These are phyloP conservation scores for Ganoderma lucidum DNA, from an alignment of 1,284 basidiomycete genomes.

Conservation along the genomic window DNA sequence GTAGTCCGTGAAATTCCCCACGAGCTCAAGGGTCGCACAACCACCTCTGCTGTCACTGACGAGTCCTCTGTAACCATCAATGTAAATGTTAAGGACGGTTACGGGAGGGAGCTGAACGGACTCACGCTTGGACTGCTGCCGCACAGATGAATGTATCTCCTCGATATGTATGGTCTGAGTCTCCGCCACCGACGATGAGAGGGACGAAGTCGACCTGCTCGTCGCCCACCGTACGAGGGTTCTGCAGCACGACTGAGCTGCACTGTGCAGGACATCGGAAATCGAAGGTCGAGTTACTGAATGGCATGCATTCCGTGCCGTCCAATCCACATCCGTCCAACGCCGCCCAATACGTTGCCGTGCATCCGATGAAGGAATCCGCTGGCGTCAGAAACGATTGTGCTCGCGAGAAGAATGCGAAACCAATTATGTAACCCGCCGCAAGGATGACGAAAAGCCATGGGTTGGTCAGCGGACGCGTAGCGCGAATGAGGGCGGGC, in stretches of 20 bases:
- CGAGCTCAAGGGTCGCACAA: slow-evolving; percentile 75
- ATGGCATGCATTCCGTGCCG: slow-evolving; percentile 73
- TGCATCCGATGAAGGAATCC: slow-evolving; percentile 71
- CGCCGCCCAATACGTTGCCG: slow-evolving; percentile 73
- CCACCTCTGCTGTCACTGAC: slow-evolving; percentile 75
- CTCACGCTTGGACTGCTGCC: slow-evolving; percentile 84
- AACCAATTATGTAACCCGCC: slow-evolving; percentile 72
- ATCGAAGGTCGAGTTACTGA: slow-evolving; percentile 66
- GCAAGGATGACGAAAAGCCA: slow-evolving; percentile 65
- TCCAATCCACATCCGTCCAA: slow-evolving; percentile 83
- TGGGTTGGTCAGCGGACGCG: slow-evolving; percentile 56
- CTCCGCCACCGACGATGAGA: slow-evolving; percentile 86
- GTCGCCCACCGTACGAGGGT: slow-evolving; percentile 80
- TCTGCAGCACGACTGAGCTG: slow-evolving; percentile 71
- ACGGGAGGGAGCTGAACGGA: slow-evolving; percentile 26
- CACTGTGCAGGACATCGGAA: slow-evolving; percentile 88
- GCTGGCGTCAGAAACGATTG: slow-evolving; percentile 76
- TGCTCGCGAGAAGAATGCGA: slow-evolving; percentile 76
- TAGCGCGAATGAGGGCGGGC: slow-evolving; percentile 55
- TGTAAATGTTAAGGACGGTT: neutral
- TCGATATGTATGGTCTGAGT: slow-evolving; percentile 73
- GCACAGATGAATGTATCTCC: slow-evolving; percentile 89
- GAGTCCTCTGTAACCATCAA: slow-evolving; percentile 61
- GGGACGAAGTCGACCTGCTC: slow-evolving; percentile 73
- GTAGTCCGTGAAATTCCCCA: slow-evolving; percentile 79